These are phyloP conservation scores for Chaetoceros tenuissimus DNA, from an alignment of 108 stramenopile genomes.

Conservation along the genomic window DNA sequence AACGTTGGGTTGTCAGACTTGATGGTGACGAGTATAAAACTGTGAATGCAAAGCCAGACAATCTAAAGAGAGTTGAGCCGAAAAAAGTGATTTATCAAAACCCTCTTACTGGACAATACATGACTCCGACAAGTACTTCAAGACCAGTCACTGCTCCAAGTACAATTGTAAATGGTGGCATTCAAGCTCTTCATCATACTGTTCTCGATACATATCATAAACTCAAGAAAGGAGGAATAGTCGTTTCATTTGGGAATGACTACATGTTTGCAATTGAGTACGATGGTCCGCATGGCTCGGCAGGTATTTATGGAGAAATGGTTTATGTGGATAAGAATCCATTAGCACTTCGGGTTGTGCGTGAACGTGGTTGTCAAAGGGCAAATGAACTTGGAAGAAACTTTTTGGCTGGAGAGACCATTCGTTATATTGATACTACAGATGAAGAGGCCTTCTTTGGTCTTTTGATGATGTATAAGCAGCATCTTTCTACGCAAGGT, in stretches of 20 bases:
- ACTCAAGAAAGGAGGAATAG: slow-evolving; percentile 3
- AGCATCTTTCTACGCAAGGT: neutral
- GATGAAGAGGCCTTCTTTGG: slow-evolving; percentile 1
- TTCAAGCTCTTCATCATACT: slow-evolving; percentile 4
- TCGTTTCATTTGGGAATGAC: slow-evolving; percentile 7
- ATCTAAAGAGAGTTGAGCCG: no score
- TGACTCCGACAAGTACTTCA: no score
- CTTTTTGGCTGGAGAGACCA: slow-evolving; percentile 6
- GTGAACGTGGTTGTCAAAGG: slow-evolving; percentile 1
- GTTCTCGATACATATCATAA: slow-evolving; percentile 3
- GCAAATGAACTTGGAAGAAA: slow-evolving; percentile 3
- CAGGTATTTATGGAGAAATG: slow-evolving; percentile 7
- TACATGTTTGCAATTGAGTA: slow-evolving; percentile 8
- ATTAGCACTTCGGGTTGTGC: slow-evolving; percentile 6
- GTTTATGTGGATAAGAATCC: slow-evolving; percentile 1
- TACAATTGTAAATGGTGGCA: neutral
- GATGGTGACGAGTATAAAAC: no score
- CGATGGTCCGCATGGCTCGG: slow-evolving; percentile 3
- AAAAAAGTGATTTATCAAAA: no score
- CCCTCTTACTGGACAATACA: no score
- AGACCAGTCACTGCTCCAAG: no score
- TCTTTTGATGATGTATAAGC: slow-evolving; percentile 4
- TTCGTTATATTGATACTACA: neutral
- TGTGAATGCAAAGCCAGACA: no score
- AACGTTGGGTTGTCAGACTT: no score